Conservation (phyloP, 805 yeast species). For the Hanseniaspora nectarophila region DNA sequence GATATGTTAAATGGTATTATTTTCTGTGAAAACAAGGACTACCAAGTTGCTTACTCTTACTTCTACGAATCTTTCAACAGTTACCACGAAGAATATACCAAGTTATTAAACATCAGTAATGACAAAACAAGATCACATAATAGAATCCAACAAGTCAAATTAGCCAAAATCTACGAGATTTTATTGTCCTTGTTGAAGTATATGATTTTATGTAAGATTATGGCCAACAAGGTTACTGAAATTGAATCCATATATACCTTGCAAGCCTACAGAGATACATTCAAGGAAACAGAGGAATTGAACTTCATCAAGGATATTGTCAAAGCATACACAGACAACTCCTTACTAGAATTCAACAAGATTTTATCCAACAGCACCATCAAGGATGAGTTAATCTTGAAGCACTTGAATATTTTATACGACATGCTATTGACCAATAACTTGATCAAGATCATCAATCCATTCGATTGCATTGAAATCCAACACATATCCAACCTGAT, state of each 20-base stretch:
- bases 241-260: conserved; percentile 52
- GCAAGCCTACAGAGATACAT: conserved; percentile 31
- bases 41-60: conserved; percentile 88
- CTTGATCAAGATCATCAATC: conserved; percentile 86
- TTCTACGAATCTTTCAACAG: conserved; percentile 93
- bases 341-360: conserved; percentile 81
- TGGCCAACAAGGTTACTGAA: conserved; percentile 80
- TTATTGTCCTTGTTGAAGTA: conserved; percentile 77
- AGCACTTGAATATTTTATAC: conserved; percentile 84
- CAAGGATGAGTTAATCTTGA: conserved; percentile 68
- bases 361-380: conserved; percentile 55
- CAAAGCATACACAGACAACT: conserved; percentile 76
- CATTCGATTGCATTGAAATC: conserved; percentile 90
- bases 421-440: conserved; percentile 89
- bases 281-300: conserved; percentile 59
- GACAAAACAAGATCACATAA: conserved; percentile 28
- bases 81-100: conserved; percentile 36
- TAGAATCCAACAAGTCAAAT: conserved; percentile 1
- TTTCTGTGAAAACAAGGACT: conserved; percentile 94
- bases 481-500: conserved; percentile 76
- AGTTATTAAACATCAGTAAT: neutral
- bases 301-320: conserved; percentile 95
- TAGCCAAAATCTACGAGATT: conserved; percentile 42
- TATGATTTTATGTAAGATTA: conserved; percentile 83
- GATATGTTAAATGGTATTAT: conserved; percentile 91